These are phyloP conservation scores for Verticillium zaregamsianum DNA, from an alignment of 2,329 filamentous ascomycete genomes.

Conservation along the genomic window DNA sequence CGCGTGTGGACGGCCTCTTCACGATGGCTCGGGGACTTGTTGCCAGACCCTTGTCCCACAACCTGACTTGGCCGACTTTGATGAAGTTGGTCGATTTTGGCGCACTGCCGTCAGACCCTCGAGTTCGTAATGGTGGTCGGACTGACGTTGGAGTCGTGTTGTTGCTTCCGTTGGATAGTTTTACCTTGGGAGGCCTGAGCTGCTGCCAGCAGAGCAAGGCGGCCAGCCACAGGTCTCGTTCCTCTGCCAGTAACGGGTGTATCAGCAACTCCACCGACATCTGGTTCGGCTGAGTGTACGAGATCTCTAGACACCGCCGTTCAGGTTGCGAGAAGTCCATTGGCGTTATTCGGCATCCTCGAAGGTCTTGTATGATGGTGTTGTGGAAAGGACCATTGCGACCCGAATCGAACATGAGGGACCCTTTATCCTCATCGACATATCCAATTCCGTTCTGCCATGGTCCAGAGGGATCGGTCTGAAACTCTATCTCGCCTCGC, in stretches of 20 bases:
- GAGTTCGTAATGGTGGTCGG: constrained; percentile 20
- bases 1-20: constrained; percentile 53
- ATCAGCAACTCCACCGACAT: constrained; percentile 59
- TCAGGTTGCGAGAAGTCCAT: constrained; percentile 42
- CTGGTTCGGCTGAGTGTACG: constrained; percentile 30
- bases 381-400: constrained; percentile 61
- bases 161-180: constrained; percentile 42
- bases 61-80: constrained; percentile 86
- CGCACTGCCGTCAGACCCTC: constrained; percentile 9
- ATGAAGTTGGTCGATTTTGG: constrained; percentile 65
- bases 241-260: constrained; percentile 57
- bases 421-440: constrained; percentile 72
- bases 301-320: constrained; percentile 50
- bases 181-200: constrained; percentile 56
- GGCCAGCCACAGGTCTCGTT: constrained; percentile 76
- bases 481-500: constrained; percentile 73
- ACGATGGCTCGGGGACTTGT: constrained; percentile 52
- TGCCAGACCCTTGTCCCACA: constrained; percentile 78
- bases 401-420: constrained; percentile 69
- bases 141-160: constrained; percentile 30
- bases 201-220: constrained; percentile 80
- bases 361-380: constrained; percentile 66
- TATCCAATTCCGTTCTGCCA: constrained; percentile 73
- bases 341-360: constrained; percentile 66
- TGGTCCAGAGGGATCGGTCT: constrained; percentile 52